phyloP scores from a whole-genome alignment of 305 asterid genomes.

The Fraxinus sp. region DNA sequence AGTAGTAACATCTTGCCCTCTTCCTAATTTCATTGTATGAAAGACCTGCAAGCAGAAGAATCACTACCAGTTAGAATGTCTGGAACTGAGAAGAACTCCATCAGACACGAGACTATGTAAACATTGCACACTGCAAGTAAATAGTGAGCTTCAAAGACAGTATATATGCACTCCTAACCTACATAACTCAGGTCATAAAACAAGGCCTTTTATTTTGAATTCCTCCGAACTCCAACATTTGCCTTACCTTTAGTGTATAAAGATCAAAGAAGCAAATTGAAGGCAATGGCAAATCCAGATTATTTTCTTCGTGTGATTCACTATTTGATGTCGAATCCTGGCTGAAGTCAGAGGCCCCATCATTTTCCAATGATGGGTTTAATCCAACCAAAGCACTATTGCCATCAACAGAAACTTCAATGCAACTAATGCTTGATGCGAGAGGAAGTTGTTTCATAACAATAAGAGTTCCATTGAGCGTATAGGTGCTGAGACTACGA shows the following conservation, averaged over 20 bases:
- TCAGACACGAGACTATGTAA: not conserved
- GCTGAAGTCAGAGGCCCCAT: conserved; percentile 32
- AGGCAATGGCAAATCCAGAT: conserved; percentile 57
- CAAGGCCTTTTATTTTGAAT: not conserved
- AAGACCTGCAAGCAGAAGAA: conserved; percentile 50
- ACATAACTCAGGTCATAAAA: conserved; percentile 17
- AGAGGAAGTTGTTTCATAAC: conserved; percentile 62
- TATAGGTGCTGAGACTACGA: conserved; percentile 58
- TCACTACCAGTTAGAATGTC: conserved; percentile 20
- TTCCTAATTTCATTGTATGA: conserved; percentile 63
- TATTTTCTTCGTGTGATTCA: conserved; percentile 37
- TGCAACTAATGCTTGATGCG: conserved; percentile 66
- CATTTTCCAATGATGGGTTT: conserved; percentile 61
- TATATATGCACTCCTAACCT: not conserved
- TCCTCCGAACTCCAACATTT: not conserved
- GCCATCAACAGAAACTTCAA: conserved; percentile 89
- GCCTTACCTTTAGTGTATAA: conserved; percentile 66
- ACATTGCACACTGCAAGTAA: conserved; percentile 2
- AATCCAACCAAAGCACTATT: conserved; percentile 74
- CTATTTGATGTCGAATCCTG: conserved; percentile 27
- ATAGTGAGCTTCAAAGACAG: conserved; percentile 8
- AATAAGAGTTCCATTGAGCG: conserved; percentile 75
- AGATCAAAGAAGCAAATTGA: conserved; percentile 84
- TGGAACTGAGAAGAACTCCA: not conserved
- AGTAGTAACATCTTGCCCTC: conserved; percentile 74